Conservation (phyloP, 176 grass and related monocot genomes). For the Calamus simplicifolius region DNA sequence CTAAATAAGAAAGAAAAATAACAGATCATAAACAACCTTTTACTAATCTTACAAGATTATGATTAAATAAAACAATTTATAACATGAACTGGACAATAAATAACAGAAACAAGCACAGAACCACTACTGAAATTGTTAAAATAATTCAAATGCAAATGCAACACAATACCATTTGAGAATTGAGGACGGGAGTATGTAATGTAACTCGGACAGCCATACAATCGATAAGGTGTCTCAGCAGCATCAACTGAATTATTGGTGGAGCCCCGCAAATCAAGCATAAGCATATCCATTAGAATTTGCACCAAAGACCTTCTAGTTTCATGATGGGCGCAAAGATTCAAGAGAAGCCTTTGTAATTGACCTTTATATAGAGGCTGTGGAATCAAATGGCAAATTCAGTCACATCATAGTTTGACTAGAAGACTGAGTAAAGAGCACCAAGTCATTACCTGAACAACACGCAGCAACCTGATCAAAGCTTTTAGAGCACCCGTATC, state of each 20-base stretch:
- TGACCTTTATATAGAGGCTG: slow-evolving; percentile 97
- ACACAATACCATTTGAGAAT: slow-evolving; percentile 60
- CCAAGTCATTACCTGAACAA: slow-evolving; percentile 75
- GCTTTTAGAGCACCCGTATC: slow-evolving; percentile 78
- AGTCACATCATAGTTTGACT: not conserved
- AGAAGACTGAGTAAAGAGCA: too few species aligned
- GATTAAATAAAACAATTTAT: too few species aligned
- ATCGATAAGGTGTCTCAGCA: slow-evolving; percentile 66
- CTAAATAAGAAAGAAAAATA: too few species aligned
- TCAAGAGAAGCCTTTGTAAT: slow-evolving; percentile 85
- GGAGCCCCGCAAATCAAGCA: slow-evolving; percentile 81
- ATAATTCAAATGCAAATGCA: slow-evolving; percentile 1
- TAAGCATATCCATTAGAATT: slow-evolving; percentile 95
- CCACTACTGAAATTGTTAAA: too few species aligned
- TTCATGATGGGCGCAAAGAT: slow-evolving; percentile 82
- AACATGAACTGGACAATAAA: too few species aligned
- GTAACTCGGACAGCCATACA: slow-evolving; percentile 94
- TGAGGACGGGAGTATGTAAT: slow-evolving; percentile 94
- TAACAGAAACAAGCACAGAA: too few species aligned
- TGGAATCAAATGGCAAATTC: slow-evolving; percentile 14
- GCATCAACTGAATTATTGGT: slow-evolving; percentile 42
- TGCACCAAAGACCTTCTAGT: slow-evolving; percentile 75
- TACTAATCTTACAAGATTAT: too few species aligned
- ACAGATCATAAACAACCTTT: too few species aligned
- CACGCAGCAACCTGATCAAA: slow-evolving; percentile 72